These are phyloP conservation scores for Chlorella sp. DNA, from an alignment of 139 green algal genomes.

Conservation along the genomic window DNA sequence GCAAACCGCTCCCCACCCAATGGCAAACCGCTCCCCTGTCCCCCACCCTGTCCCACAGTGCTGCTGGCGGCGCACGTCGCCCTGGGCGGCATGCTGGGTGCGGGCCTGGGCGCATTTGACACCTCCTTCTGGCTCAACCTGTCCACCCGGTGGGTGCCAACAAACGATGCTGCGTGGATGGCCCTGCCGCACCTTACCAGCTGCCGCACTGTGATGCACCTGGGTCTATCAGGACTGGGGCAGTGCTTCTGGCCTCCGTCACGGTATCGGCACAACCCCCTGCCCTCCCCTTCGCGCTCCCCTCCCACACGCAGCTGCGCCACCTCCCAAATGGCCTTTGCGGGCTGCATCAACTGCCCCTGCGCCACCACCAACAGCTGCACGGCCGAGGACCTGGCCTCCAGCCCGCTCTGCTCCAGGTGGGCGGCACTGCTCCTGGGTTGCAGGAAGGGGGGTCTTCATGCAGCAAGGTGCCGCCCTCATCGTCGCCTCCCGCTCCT, in stretches of 20 bases:
- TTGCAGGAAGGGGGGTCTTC: neutral
- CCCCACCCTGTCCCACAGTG: neutral
- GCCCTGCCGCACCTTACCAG: too few relatives aligned
- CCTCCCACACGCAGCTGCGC: neutral
- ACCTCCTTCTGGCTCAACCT: slow-evolving; percentile 29
- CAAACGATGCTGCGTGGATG: too few relatives aligned
- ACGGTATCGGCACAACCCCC: too few relatives aligned
- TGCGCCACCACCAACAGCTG: slow-evolving; percentile 30
- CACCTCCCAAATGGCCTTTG: slow-evolving; percentile 13
- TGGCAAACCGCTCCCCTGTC: neutral
- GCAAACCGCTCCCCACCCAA: too few relatives aligned
- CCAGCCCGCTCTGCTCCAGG: neutral
- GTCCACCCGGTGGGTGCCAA: neutral
- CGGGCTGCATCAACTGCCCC: slow-evolving; percentile 20
- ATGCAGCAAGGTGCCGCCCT: neutral
- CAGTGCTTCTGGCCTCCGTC: neutral
- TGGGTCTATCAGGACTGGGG: too few relatives aligned
- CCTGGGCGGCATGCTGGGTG: slow-evolving; percentile 13
- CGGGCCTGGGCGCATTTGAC: slow-evolving; percentile 27
- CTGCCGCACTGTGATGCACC: too few relatives aligned
- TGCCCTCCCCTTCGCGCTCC: neutral
- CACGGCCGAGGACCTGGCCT: neutral
- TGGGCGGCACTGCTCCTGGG: neutral
- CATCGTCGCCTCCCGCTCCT: neutral
- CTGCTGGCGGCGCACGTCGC: slow-evolving; percentile 23